Evolutionary conservation across 202 grass and related monocot species (phyloP).

Genomic region (Carex arenaria): DNA sequence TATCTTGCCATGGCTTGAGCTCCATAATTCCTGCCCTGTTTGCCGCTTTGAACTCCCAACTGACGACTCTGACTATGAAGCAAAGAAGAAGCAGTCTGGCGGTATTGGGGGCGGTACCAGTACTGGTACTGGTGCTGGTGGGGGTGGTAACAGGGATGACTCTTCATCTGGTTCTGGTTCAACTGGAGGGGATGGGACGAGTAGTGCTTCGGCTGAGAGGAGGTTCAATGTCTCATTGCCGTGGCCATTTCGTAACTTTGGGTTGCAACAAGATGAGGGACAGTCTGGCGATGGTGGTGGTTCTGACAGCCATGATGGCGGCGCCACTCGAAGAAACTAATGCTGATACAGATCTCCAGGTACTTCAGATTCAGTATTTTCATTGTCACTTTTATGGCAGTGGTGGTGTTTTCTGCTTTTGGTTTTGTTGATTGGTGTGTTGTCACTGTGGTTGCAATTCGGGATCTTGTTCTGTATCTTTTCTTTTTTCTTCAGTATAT

Average conservation of each 20-base stretch:
- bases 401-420: background rate
- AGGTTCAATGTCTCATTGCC: conserved; percentile 58
- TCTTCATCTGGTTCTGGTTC: conserved; percentile 9
- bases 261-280: conserved; percentile 50
- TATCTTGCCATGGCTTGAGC: conserved; percentile 88
- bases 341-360: conserved; percentile 8
- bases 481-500: background rate
- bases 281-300: conserved; percentile 24
- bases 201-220: conserved; percentile 30
- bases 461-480: background rate
- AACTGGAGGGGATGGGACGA: conserved; percentile 22
- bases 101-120: background rate
- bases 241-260: conserved; percentile 47
- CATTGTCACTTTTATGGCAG: background rate
- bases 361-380: conserved; percentile 3
- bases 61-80: conserved; percentile 82
- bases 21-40: conserved; percentile 93
- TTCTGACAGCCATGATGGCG: conserved; percentile 8
- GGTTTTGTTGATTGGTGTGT: background rate
- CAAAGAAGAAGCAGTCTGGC: conserved; percentile 26
- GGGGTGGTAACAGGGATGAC: conserved; percentile 20
- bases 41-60: conserved; percentile 92
- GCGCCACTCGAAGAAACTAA: conserved; percentile 9
- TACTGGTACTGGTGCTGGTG: conserved; percentile 26
- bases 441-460: background rate